phyloP scores from a whole-genome alignment of 2,329 filamentous ascomycete genomes.

The Amauroascus niger region DNA sequence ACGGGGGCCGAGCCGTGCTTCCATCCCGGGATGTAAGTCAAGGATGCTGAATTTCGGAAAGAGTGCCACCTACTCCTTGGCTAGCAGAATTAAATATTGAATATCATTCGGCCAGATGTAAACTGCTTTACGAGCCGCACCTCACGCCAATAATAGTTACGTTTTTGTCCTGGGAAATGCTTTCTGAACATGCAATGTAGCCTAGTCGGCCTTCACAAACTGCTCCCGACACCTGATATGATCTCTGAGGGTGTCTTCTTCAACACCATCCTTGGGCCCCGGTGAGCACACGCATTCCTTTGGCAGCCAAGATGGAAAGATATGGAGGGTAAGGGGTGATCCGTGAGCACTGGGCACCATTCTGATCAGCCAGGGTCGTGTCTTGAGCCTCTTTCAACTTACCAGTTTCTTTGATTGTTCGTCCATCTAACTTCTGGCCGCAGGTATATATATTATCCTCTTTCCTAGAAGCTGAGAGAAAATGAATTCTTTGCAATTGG shows the following conservation, averaged over 20 bases:
- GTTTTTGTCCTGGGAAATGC: not conserved
- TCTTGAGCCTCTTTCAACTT: not conserved
- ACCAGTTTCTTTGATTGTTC: not conserved
- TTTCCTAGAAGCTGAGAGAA: not conserved
- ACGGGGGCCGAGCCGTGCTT: not conserved
- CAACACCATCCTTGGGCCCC: not conserved
- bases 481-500: not conserved
- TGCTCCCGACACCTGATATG: not conserved
- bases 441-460: not conserved
- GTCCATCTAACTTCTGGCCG: not conserved
- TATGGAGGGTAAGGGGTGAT: constrained; percentile 6
- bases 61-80: not conserved
- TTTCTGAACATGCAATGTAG: not conserved
- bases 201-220: not conserved
- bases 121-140: not conserved
- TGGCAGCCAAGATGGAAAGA: not conserved
- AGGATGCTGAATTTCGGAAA: not conserved
- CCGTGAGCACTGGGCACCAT: not conserved
- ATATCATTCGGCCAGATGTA: not conserved
- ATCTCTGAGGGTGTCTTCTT: not conserved
- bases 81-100: not conserved
- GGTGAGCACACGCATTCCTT: not conserved
- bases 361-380: constrained; percentile 2
- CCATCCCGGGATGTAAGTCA: constrained; percentile 3
- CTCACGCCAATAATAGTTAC: not conserved